phyloP scores from a whole-genome alignment of 2,329 filamentous ascomycete genomes.

The Sporothrix inflata region DNA sequence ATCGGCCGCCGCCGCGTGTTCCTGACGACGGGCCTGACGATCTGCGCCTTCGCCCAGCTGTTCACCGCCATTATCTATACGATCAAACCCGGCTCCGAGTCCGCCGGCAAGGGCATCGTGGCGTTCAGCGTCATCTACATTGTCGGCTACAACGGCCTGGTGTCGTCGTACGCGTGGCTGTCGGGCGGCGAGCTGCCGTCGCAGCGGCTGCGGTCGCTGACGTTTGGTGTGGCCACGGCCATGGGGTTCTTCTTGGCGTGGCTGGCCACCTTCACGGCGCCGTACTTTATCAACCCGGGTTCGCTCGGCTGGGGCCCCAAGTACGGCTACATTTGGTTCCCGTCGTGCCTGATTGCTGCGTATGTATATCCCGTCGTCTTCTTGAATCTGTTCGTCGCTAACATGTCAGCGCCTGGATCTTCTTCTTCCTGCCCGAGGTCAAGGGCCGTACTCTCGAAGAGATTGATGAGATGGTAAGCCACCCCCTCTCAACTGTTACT shows the following conservation, averaged over 20 bases:
- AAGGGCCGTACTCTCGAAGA: slow-evolving; percentile 58
- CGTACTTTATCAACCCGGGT: slow-evolving; percentile 61
- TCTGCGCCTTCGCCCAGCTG: slow-evolving; percentile 59
- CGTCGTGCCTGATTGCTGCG: slow-evolving; percentile 42
- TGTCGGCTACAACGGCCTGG: slow-evolving; percentile 55
- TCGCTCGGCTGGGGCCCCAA: slow-evolving; percentile 60
- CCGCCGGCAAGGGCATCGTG: slow-evolving; percentile 53
- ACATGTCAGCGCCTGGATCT: slow-evolving; percentile 44
- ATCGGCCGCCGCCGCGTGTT: slow-evolving; percentile 58
- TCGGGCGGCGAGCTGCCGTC: slow-evolving; percentile 61
- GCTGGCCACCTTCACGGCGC: slow-evolving; percentile 61
- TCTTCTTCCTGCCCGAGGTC: slow-evolving; percentile 57
- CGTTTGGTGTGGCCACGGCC: slow-evolving; percentile 58
- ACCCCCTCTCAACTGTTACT: neutral
- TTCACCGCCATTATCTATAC: slow-evolving; percentile 58
- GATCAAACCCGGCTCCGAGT: slow-evolving; percentile 43
- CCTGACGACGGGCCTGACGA: slow-evolving; percentile 53
- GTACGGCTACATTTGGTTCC: slow-evolving; percentile 61
- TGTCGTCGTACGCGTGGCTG: slow-evolving; percentile 61
- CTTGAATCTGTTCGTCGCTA: neutral
- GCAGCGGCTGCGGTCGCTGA: slow-evolving; percentile 59
- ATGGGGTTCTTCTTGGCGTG: slow-evolving; percentile 60
- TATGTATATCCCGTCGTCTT: no score
- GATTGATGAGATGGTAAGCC: slow-evolving; percentile 58
- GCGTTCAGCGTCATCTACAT: slow-evolving; percentile 58